Evolutionary conservation across 2,329 filamentous ascomycete genomes (phyloP).

Genomic region (Fusarium albosuccineum): DNA sequence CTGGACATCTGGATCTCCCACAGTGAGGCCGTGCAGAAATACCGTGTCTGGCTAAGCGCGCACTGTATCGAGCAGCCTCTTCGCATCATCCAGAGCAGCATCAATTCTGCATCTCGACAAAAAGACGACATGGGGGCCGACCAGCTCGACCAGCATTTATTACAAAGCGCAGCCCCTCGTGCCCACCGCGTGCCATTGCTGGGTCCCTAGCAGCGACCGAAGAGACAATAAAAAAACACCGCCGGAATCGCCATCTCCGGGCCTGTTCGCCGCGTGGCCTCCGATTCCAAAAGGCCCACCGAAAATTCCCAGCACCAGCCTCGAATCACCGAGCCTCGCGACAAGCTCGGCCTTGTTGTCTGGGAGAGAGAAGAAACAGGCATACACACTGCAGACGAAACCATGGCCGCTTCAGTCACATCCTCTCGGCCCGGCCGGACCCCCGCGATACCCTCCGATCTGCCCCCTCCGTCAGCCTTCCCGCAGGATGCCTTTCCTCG

Average conservation of each 20-base stretch:
- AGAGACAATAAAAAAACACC: slow-evolving; percentile 23
- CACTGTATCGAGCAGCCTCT: slow-evolving; percentile 38
- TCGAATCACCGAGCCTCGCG: slow-evolving; percentile 32
- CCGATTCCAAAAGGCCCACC: slow-evolving; percentile 31
- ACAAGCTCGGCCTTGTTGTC: slow-evolving; percentile 26
- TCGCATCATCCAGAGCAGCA: slow-evolving; percentile 11
- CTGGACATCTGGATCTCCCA: not conserved
- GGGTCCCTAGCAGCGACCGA: slow-evolving; percentile 4
- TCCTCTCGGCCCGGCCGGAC: slow-evolving; percentile 35
- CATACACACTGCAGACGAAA: slow-evolving; percentile 2
- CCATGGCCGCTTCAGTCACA: slow-evolving; percentile 25
- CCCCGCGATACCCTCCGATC: slow-evolving; percentile 32
- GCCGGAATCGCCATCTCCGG: slow-evolving; percentile 34
- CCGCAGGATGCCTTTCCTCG: slow-evolving; percentile 56
- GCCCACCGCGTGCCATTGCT: slow-evolving; percentile 25
- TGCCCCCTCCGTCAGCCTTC: slow-evolving; percentile 36
- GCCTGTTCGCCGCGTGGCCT: slow-evolving; percentile 29
- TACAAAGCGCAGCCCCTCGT: slow-evolving; percentile 36
- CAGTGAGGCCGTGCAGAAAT: slow-evolving; percentile 22
- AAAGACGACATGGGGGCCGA: slow-evolving; percentile 22
- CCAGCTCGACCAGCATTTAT: slow-evolving; percentile 32
- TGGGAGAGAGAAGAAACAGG: slow-evolving; percentile 4
- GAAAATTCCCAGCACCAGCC: slow-evolving; percentile 33
- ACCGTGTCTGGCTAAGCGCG: slow-evolving; percentile 17
- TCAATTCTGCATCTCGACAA: slow-evolving; percentile 28